Evolutionary conservation across 129 eudicot species (phyloP).

Genomic region (Escallonia herrerae): DNA sequence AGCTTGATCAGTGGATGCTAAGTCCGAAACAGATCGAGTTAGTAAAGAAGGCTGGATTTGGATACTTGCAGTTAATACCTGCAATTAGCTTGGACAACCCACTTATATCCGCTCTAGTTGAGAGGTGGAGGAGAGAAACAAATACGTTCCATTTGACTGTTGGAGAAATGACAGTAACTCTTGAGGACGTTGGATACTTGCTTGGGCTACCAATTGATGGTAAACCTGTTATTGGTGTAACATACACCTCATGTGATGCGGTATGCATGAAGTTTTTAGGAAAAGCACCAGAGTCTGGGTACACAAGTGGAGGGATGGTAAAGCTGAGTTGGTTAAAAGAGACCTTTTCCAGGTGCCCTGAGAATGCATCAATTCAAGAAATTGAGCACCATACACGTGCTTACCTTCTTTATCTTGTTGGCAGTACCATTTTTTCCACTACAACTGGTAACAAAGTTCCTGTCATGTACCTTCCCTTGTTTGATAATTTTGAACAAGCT

Average conservation of each 20-base stretch:
- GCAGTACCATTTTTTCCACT: slow-evolving; percentile 90
- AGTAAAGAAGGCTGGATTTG: slow-evolving; percentile 77
- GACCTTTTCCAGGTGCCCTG: slow-evolving; percentile 64
- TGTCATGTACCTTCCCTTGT: slow-evolving; percentile 92
- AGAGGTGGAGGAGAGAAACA: slow-evolving; percentile 96
- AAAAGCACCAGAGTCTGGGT: slow-evolving; percentile 70
- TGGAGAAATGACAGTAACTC: slow-evolving; percentile 96
- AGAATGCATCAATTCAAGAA: slow-evolving; percentile 47
- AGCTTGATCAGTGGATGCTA: slow-evolving; percentile 90
- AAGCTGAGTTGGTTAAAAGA: slow-evolving; percentile 98
- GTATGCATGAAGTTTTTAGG: slow-evolving; percentile 68
- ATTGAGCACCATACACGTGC: slow-evolving; percentile 74
- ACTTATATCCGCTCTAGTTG: slow-evolving; percentile 84
- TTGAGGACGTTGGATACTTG: slow-evolving; percentile 84
- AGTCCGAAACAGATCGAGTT: slow-evolving; percentile 72
- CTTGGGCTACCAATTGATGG: slow-evolving; percentile 90
- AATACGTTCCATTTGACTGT: slow-evolving; percentile 87
- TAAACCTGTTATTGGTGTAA: slow-evolving; percentile 86
- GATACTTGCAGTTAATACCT: slow-evolving; percentile 74
- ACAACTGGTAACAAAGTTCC: slow-evolving; percentile 99
- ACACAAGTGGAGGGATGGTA: slow-evolving; percentile 98
- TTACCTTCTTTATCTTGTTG: slow-evolving; percentile 86
- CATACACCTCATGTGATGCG: slow-evolving; percentile 81
- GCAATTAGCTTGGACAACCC: slow-evolving; percentile 97
- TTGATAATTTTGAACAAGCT: slow-evolving; percentile 73